Evolutionary conservation across 106 monocot species (phyloP).

Genomic region (Narthecium ossifragum): DNA sequence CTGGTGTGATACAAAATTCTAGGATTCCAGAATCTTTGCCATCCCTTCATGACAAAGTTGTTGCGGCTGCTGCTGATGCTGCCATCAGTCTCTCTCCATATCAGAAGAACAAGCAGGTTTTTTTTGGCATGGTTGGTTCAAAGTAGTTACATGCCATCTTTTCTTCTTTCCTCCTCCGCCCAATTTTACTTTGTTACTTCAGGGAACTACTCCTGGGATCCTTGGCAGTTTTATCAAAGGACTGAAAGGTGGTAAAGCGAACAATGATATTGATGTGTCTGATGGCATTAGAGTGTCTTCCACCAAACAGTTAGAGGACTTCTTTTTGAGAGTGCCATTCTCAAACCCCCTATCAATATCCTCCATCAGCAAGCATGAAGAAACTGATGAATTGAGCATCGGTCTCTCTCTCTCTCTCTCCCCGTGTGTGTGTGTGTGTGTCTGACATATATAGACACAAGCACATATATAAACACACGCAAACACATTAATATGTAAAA

Average conservation of each 20-base stretch:
- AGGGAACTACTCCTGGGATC: constrained; percentile 46
- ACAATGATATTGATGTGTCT: constrained; percentile 18
- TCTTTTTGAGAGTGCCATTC: constrained; percentile 60
- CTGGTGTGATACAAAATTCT: constrained; percentile 8
- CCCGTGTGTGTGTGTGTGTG: constrained; percentile 16
- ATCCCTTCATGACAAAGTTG: constrained; percentile 91
- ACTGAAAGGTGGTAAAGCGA: constrained; percentile 54
- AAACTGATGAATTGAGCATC: constrained; percentile 48
- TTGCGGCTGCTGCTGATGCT: constrained; percentile 84
- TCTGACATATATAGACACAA: background rate
- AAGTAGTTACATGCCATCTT: too few relatives aligned
- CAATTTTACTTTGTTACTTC: constrained; percentile 11
- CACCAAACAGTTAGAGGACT: constrained; percentile 42
- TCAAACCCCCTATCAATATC: constrained; percentile 8
- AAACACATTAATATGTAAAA: too few relatives aligned
- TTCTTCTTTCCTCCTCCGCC: too few relatives aligned
- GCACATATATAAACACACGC: too few relatives aligned
- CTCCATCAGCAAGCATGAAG: constrained; percentile 7
- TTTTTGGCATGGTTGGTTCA: background rate
- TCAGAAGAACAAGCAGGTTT: constrained; percentile 77
- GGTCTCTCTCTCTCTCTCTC: constrained; percentile 37
- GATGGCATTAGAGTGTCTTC: constrained; percentile 15
- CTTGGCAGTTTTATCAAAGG: constrained; percentile 77
- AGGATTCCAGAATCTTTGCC: constrained; percentile 90
- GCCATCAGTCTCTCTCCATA: constrained; percentile 34